These are phyloP conservation scores for Aulographum hederae DNA, from an alignment of 2,329 filamentous ascomycete genomes.

Conservation along the genomic window DNA sequence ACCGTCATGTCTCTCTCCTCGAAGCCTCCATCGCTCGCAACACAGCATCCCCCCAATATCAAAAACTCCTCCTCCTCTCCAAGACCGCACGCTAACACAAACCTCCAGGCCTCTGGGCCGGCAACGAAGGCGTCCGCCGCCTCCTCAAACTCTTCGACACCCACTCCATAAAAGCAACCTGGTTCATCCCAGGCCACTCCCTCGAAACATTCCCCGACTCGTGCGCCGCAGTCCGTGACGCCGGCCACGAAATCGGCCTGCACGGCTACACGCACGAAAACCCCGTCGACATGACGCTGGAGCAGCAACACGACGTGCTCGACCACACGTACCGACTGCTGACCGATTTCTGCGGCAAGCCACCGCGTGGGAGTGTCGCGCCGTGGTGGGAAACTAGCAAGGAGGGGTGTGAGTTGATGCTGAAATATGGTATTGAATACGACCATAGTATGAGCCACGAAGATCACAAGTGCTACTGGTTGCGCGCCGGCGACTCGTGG, in stretches of 20 bases:
- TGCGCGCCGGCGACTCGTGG: slow-evolving; percentile 46
- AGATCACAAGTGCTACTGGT: slow-evolving; percentile 45
- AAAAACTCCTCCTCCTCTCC: not conserved
- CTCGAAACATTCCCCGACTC: slow-evolving; percentile 51
- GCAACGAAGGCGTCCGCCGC: slow-evolving; percentile 45
- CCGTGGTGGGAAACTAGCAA: slow-evolving; percentile 36
- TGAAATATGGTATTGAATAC: slow-evolving; percentile 51
- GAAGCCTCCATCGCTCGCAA: no score
- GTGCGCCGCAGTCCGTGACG: slow-evolving; percentile 38
- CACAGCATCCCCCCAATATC: not conserved
- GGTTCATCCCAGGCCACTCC: slow-evolving; percentile 41
- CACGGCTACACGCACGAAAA: slow-evolving; percentile 63
- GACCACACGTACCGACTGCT: slow-evolving; percentile 57
- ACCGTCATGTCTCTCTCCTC: no score
- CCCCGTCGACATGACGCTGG: slow-evolving; percentile 49
- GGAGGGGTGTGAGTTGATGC: slow-evolving; percentile 46
- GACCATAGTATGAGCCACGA: slow-evolving; percentile 50
- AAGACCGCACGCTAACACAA: not conserved
- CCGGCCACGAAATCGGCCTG: slow-evolving; percentile 47
- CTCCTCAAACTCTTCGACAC: slow-evolving; percentile 55
- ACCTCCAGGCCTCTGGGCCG: slow-evolving; percentile 45
- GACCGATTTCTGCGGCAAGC: slow-evolving; percentile 53
- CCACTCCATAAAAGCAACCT: slow-evolving; percentile 51
- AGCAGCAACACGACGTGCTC: slow-evolving; percentile 59
- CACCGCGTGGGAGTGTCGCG: slow-evolving; percentile 52